Base-by-base conservation (phyloP, 257 asterid species). In the Euphrasia confusa region DNA sequence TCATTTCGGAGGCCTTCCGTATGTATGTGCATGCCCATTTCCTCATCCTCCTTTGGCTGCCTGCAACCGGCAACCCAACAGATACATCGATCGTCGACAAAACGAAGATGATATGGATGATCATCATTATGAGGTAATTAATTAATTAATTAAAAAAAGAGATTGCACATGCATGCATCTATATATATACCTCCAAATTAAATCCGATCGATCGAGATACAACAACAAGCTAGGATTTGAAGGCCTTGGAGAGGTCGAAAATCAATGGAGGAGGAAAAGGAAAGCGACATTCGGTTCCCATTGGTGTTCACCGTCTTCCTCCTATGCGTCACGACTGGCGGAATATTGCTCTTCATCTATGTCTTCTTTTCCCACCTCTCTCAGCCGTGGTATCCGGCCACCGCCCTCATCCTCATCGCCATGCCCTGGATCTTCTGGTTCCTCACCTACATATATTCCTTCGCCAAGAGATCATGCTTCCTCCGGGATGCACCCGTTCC, bases 361-460 rank as follows among this genome's bases (percentile, higher is more conserved):
- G 83, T 78, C 8, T 83, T 72, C 71, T 61, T 73, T 4, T 87
- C 92, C 0, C 3, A 49, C 39, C 13, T 50, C 11, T 85, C 96
- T 2, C 57, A 67, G 68, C 78, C 87, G 2, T 88, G 95, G 95
- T 85, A 67, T 79, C 89, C 88, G 0, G 15, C 67, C 47, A 81
- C 72, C 28, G 89, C 96, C 52, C 71, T 85, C 54, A 27, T 70
- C 69, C 81, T 88, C 70, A 81, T 88, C 71, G 89, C 79, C 67
- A 70, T 80, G 9, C 94, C 94, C 0, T 85, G 95, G 95, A 14
- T 85, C 26, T 88, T 88, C 71, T 88, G 96, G 96, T 35, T 83
- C 47, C 50, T 85, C 54, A 81, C 82, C 28, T 88, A 61, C 48
- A 0, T 78, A 11, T 88, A 88, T 78, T 63, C 87, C 24, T 75